These are phyloP conservation scores for Boletus tylopilopsis DNA, from an alignment of 768 basidiomycete genomes.

Conservation along the genomic window DNA sequence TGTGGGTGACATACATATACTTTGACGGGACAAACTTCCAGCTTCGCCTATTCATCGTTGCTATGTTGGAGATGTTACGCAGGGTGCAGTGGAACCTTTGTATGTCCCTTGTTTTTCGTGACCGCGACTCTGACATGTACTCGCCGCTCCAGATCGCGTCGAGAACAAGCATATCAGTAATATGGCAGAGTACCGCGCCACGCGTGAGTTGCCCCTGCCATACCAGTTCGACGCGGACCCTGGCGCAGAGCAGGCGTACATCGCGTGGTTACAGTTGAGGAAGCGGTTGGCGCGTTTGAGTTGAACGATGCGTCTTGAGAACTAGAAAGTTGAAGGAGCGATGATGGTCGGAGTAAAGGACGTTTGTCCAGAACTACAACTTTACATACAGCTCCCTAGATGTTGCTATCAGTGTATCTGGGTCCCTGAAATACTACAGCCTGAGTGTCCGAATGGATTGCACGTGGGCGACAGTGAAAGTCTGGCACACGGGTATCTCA, in stretches of 20 bases:
- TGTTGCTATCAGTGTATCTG: too few species aligned
- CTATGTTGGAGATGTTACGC: constrained; percentile 70
- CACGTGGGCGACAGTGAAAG: too few species aligned
- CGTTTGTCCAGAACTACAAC: too few species aligned
- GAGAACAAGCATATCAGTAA: constrained; percentile 94
- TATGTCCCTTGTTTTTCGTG: constrained; percentile 34
- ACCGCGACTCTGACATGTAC: neutral
- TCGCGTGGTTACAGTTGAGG: constrained; percentile 5
- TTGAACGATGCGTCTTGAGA: too few species aligned
- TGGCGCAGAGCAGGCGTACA: constrained; percentile 38
- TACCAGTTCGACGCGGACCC: constrained; percentile 55
- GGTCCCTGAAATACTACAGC: too few species aligned
- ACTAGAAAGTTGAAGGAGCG: too few species aligned
- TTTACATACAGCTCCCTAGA: too few species aligned
- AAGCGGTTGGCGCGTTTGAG: constrained; percentile 20
- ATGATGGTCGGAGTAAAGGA: too few species aligned
- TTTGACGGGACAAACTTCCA: constrained; percentile 41
- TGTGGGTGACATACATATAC: constrained; percentile 80
- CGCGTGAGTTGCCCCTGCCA: constrained; percentile 80
- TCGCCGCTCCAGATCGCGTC: constrained; percentile 51
- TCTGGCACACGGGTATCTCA: too few species aligned
- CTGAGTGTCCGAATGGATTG: too few species aligned
- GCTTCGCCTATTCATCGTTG: constrained; percentile 64
- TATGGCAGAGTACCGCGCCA: constrained; percentile 73
- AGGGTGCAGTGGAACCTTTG: constrained; percentile 93